Evolutionary conservation across 2,329 filamentous ascomycete genomes (phyloP).

Genomic region (Zasmidium angulare): DNA sequence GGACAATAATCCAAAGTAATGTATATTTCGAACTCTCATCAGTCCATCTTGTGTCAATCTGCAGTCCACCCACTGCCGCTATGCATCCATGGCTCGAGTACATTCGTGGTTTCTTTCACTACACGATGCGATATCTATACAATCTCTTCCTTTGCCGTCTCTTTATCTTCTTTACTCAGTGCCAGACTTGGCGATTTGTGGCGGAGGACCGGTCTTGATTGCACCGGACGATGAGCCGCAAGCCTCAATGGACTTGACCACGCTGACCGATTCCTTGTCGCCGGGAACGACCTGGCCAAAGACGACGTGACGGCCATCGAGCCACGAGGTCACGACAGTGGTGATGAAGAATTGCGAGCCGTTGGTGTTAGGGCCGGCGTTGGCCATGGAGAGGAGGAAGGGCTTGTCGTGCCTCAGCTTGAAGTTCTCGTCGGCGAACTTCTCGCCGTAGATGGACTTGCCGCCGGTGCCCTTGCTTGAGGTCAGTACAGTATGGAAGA

Average conservation of each 20-base stretch:
- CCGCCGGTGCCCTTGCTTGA: slow-evolving; percentile 77
- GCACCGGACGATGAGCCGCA: slow-evolving; percentile 56
- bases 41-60: no score
- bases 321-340: slow-evolving; percentile 65
- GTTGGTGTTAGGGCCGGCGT: slow-evolving; percentile 94
- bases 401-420: slow-evolving; percentile 86
- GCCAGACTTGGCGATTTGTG: no score
- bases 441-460: slow-evolving; percentile 95
- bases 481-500: slow-evolving; percentile 8
- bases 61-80: no score
- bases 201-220: slow-evolving; percentile 40
- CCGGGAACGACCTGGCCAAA: slow-evolving; percentile 69
- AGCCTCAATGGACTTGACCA: slow-evolving; percentile 61
- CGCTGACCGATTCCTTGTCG: slow-evolving; percentile 53
- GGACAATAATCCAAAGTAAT: no score
- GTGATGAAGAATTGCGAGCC: slow-evolving; percentile 74
- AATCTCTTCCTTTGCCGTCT: no score
- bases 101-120: no score
- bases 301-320: slow-evolving; percentile 80
- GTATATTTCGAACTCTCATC: no score
- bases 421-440: slow-evolving; percentile 98
- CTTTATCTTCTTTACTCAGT: no score
- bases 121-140: no score
- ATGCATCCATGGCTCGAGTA: no score
- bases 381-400: slow-evolving; percentile 96